Evolutionary conservation across 192 early-diverging fungal species (phyloP).

Genomic region (Pecoramyces ruminantium): DNA sequence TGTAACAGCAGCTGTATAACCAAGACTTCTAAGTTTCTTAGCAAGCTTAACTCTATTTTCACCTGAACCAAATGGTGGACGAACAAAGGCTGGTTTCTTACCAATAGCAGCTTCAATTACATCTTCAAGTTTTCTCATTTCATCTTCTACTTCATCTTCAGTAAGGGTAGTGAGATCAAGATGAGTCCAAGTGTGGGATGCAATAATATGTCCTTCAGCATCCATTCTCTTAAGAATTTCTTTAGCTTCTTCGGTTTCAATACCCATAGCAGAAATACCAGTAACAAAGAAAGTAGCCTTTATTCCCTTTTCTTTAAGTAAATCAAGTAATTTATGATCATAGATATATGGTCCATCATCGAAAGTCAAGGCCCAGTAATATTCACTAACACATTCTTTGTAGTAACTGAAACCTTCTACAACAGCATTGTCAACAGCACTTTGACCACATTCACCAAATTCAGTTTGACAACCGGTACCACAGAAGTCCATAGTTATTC

Average conservation of each 20-base stretch:
- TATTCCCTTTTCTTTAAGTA: constrained; percentile 18
- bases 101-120: too few relatives aligned
- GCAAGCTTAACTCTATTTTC: too few relatives aligned
- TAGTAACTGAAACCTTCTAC: neutral
- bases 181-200: neutral
- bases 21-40: too few relatives aligned
- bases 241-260: neutral
- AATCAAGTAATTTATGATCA: constrained; percentile 20
- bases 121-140: neutral
- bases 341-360: constrained; percentile 46
- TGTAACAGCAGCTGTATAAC: too few relatives aligned
- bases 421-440: neutral
- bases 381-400: constrained; percentile 5
- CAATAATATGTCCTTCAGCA: neutral
- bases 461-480: neutral
- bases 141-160: neutral
- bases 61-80: too few relatives aligned
- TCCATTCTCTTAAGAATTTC: neutral
- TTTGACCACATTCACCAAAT: neutral
- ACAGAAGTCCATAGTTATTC: neutral
- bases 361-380: constrained; percentile 34
- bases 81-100: too few relatives aligned
- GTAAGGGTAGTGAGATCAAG: neutral
- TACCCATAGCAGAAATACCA: constrained; percentile 21
- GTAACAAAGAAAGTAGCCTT: constrained; percentile 48